Conservation (phyloP, 2,329 filamentous ascomycete species). For the Gnomoniopsis sp. region DNA sequence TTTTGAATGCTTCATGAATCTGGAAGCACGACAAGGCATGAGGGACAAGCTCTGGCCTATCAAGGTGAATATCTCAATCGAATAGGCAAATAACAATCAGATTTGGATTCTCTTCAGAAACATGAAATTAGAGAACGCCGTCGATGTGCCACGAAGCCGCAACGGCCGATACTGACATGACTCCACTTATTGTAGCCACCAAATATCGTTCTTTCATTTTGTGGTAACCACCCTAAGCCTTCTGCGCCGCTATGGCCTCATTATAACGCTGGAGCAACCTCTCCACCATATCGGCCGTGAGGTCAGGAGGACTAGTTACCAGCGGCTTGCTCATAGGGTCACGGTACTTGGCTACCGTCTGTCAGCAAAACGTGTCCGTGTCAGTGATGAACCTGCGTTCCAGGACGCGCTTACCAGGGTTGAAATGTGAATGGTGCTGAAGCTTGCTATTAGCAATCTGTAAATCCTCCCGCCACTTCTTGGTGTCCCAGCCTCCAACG, state of each 20-base stretch:
- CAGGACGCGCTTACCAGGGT: constrained; percentile 34
- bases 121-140: too few relatives aligned
- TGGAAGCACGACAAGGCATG: too few relatives aligned
- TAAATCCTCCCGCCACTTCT: constrained; percentile 41
- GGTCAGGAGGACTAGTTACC: constrained; percentile 29
- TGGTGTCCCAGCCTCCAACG: constrained; percentile 29
- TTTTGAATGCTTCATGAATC: too few relatives aligned
- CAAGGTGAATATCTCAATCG: too few relatives aligned
- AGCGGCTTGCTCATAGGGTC: constrained; percentile 41
- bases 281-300: constrained; percentile 39
- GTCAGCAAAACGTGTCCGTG: not conserved
- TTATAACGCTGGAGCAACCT: constrained; percentile 27
- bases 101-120: too few relatives aligned
- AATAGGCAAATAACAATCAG: too few relatives aligned
- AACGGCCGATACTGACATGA: not conserved
- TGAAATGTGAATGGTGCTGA: constrained; percentile 41
- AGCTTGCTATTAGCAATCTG: constrained; percentile 37
- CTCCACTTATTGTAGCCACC: not conserved
- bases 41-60: too few relatives aligned
- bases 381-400: too few relatives aligned
- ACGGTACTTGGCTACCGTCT: constrained; percentile 34
- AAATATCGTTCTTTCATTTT: too few relatives aligned
- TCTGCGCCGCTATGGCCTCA: not conserved
- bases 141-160: too few relatives aligned
- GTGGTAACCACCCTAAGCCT: not conserved